Percentiles rank a stretch among this genome's conserved stretches.
phyloP scores from a whole-genome alignment of 441 rosid species.

The Erodium chrysanthum region DNA sequence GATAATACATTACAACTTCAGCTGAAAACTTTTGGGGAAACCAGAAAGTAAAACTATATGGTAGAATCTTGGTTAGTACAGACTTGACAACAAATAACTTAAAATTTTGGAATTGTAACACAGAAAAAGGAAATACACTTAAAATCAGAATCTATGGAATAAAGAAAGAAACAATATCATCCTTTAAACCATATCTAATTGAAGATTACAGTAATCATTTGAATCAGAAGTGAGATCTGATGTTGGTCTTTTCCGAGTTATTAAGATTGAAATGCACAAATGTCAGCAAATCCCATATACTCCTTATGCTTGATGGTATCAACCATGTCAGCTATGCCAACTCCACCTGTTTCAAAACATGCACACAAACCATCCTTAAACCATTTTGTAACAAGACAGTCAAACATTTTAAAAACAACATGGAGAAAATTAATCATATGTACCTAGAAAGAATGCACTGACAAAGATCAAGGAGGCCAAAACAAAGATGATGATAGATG shows the following conservation, averaged over 20 bases:
- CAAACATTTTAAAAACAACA: not conserved
- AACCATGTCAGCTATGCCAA: slow-evolving; percentile 51
- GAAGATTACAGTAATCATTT: not conserved
- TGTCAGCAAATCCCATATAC: slow-evolving; percentile 68
- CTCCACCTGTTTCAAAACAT: slow-evolving; percentile 39
- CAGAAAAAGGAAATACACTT: no score
- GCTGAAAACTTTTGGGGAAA: no score
- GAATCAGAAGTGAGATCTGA: no score
- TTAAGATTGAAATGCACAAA: slow-evolving; percentile 41
- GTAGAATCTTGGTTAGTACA: no score
- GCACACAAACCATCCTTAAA: not conserved
- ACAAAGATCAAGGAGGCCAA: slow-evolving; percentile 50
- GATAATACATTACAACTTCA: no score
- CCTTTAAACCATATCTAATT: not conserved
- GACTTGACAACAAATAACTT: no score
- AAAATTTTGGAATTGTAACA: not conserved
- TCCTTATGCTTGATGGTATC: slow-evolving; percentile 32
- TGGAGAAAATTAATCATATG: slow-evolving; percentile 11
- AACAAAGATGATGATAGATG: slow-evolving; percentile 63
- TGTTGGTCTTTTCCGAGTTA: not conserved
- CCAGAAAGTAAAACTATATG: no score
- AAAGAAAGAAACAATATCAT: not conserved
- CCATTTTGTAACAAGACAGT: no score
- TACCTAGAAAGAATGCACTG: slow-evolving; percentile 58
- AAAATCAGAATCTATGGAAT: not conserved